Base-by-base conservation (phyloP, 352 stramenopile species). In the Aphanomyces astaci region DNA sequence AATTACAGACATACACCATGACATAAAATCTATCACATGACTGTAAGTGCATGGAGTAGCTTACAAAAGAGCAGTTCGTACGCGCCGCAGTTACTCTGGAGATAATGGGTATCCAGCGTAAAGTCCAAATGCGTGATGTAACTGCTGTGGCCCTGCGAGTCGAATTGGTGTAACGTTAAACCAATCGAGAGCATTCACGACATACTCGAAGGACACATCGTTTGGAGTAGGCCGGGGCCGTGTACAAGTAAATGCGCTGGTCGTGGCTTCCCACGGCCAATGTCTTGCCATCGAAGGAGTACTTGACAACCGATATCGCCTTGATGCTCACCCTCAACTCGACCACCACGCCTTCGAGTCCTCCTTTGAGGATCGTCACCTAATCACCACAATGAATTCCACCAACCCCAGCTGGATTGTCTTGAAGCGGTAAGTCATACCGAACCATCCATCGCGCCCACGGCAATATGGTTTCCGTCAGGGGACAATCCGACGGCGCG, bases 51-150 rank as follows among this genome's bases (percentile, higher is more conserved):
- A n/a, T n/a, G n/a, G n/a, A n/a, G n/a, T n/a, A n/a, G n/a, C 51
- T 98, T 89, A 33, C 82, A 95, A 55, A 96, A 98, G 4, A 97
- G 76, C 24, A 97, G 70, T 53, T 97, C 89, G 19, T 81, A 87
- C 25, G 83, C 90, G 54, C 78, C 81, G 70, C 82, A 90, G 63
- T 90, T 96, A 30, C 84, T 94, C 28, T 82, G 80, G 17, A 93
- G 51, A 65, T 94, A 97, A 64, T 96, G 83, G 13, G 83, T 88
- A 54, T 97, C 89, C 52, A 77, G 82, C 7, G 86, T 87, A 64
- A 98, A 89, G 68, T 98, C 93, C 4, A 98, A 25, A 56, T 96
- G 86, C 5, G 74, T 92, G 70, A 90, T 81, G 46, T 78, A 86
- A 31, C 78, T 83, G 69, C 87, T 90, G 72, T 93, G 85, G 30